phyloP scores from a whole-genome alignment of 164 flowering plant genomes.

The Piper longum region DNA sequence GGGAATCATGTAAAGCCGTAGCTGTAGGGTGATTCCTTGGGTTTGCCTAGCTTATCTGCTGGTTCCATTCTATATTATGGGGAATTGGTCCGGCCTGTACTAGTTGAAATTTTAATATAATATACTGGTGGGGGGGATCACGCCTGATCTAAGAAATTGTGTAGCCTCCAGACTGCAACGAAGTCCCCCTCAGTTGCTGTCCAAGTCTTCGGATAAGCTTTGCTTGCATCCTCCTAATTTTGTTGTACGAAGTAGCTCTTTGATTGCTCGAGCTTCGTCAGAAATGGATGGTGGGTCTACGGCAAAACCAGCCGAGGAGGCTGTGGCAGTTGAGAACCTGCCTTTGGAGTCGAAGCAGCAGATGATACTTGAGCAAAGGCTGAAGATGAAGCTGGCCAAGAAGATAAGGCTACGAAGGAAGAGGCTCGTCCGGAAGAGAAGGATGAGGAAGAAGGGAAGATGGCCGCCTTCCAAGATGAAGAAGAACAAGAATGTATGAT shows the following conservation, averaged over 20 bases:
- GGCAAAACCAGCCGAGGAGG: constrained; percentile 21
- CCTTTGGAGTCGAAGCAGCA: constrained; percentile 74
- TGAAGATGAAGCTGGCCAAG: constrained; percentile 80
- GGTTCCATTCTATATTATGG: too few relatives aligned
- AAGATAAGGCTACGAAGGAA: constrained; percentile 73
- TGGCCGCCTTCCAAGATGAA: constrained; percentile 99
- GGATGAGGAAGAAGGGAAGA: constrained; percentile 85
- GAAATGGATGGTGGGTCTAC: constrained; percentile 25
- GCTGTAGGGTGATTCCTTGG: too few relatives aligned
- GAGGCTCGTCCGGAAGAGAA: constrained; percentile 63
- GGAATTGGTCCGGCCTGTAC: too few relatives aligned
- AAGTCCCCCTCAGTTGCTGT: constrained; percentile 14
- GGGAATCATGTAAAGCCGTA: too few relatives aligned
- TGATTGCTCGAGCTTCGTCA: constrained; percentile 33
- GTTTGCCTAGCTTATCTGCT: too few relatives aligned
- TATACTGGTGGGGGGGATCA: too few relatives aligned
- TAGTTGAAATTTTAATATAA: too few relatives aligned
- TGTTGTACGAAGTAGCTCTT: constrained; percentile 6
- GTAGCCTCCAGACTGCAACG: constrained; percentile 25
- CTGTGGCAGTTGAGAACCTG: constrained; percentile 45
- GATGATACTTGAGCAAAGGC: constrained; percentile 41
- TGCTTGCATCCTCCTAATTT: constrained; percentile 1
- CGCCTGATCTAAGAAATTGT: too few relatives aligned
- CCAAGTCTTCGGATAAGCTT: constrained; percentile 11
- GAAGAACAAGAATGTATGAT: constrained; percentile 71